phyloP scores from a whole-genome alignment of 176 grass and related monocot genomes.

The Alopecurus myosuroides region DNA sequence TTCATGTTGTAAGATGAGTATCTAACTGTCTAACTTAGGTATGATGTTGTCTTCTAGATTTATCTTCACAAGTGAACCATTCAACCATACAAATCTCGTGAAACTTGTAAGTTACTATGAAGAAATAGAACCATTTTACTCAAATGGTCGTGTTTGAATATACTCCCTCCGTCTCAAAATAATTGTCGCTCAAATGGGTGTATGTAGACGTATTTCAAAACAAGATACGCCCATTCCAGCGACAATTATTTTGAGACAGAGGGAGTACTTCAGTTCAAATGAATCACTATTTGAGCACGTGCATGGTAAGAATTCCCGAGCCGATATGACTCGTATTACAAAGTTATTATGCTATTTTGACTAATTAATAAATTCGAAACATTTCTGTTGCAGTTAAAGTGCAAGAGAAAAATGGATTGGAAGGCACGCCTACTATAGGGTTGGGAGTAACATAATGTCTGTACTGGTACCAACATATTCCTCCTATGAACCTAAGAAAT shows the following conservation, averaged over 20 bases:
- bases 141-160: conserved; percentile 95
- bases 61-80: conserved; percentile 56
- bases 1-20: neutral
- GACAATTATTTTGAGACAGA: too few species aligned
- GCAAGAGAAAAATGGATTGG: conserved; percentile 79
- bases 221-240: too few species aligned
- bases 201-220: too few species aligned
- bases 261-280: too few species aligned
- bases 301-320: conserved; percentile 53
- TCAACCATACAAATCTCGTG: conserved; percentile 96
- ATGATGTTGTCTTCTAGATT: conserved; percentile 40
- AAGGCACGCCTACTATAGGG: conserved; percentile 47
- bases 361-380: neutral
- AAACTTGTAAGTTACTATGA: conserved; percentile 81
- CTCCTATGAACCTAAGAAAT: conserved; percentile 42
- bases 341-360: neutral
- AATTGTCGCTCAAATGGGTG: too few species aligned
- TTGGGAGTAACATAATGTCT: conserved; percentile 81
- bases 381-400: conserved; percentile 76
- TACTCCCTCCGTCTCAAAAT: too few species aligned
- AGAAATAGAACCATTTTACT: conserved; percentile 70
- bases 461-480: conserved; percentile 43
- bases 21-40: conserved; percentile 5
- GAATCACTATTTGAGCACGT: conserved; percentile 78
- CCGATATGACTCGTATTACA: conserved; percentile 1